Evolutionary conservation across 192 early-diverging fungal genomes (phyloP).

Genomic region (Coemansia sp.): DNA sequence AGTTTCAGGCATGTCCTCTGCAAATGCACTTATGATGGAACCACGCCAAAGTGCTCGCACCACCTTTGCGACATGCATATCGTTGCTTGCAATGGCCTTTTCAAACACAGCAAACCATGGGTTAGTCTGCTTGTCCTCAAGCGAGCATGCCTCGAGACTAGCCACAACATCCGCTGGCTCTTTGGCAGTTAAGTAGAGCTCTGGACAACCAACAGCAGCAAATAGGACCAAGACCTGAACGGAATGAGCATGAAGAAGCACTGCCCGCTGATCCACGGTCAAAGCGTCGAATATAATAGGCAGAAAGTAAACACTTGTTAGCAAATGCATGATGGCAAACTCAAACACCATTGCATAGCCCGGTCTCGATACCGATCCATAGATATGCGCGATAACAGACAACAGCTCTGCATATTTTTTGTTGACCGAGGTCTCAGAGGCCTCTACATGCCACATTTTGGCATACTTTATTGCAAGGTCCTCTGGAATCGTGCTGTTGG

Average conservation of each 20-base stretch:
- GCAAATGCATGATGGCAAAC: slow-evolving; percentile 53
- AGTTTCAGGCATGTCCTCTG: not conserved
- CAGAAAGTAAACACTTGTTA: slow-evolving; percentile 59
- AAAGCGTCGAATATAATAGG: slow-evolving; percentile 46
- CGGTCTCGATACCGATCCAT: slow-evolving; percentile 37
- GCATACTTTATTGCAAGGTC: slow-evolving; percentile 34
- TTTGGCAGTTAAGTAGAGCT: slow-evolving; percentile 21
- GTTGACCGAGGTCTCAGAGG: slow-evolving; percentile 34
- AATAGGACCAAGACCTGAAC: slow-evolving; percentile 33
- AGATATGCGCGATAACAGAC: slow-evolving; percentile 30
- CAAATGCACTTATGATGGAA: slow-evolving; percentile 34
- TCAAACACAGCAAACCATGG: slow-evolving; percentile 56
- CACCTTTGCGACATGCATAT: slow-evolving; percentile 59
- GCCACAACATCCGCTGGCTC: slow-evolving; percentile 16
- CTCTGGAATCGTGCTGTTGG: slow-evolving; percentile 2
- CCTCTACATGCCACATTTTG: slow-evolving; percentile 43
- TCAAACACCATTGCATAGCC: slow-evolving; percentile 25
- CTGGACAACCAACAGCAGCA: slow-evolving; percentile 48
- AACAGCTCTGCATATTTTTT: slow-evolving; percentile 47
- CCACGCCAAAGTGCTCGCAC: slow-evolving; percentile 58
- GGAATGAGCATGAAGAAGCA: slow-evolving; percentile 50
- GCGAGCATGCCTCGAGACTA: not conserved
- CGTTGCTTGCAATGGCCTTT: slow-evolving; percentile 47
- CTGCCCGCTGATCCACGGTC: slow-evolving; percentile 38
- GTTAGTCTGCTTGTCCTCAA: slow-evolving; percentile 12